Percentiles rank a stretch among this genome's conserved stretches.
These are phyloP conservation scores for Cerrena zonata DNA, from an alignment of 1,284 basidiomycete genomes.

Conservation along the genomic window DNA sequence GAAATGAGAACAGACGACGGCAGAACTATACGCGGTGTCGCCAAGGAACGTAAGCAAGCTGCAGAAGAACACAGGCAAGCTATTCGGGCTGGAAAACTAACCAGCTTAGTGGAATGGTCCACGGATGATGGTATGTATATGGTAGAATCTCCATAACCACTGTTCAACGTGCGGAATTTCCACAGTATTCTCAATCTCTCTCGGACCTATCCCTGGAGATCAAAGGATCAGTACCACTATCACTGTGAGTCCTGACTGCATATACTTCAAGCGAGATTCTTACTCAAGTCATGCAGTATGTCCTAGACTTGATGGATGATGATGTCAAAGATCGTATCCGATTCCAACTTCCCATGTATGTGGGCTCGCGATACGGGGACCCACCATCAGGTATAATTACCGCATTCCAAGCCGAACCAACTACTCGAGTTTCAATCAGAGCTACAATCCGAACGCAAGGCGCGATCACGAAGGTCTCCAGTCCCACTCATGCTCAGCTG, in stretches of 20 bases:
- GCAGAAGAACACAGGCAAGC: slow-evolving; percentile 38
- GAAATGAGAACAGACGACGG: slow-evolving; percentile 35
- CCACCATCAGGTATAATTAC: slow-evolving; percentile 31
- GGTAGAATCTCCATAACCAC: not conserved
- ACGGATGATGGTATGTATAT: slow-evolving; percentile 44
- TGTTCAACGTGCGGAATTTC: not conserved
- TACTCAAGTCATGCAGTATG: slow-evolving; percentile 30
- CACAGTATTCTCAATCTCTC: slow-evolving; percentile 51
- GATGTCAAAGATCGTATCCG: slow-evolving; percentile 42
- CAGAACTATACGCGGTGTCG: slow-evolving; percentile 38
- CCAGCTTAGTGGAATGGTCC: slow-evolving; percentile 44
- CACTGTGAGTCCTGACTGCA: slow-evolving; percentile 41
- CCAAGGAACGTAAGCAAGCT: slow-evolving; percentile 45
- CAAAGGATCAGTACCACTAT: slow-evolving; percentile 36
- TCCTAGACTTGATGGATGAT: slow-evolving; percentile 41
- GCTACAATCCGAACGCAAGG: slow-evolving; percentile 10
- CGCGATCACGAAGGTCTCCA: slow-evolving; percentile 4
- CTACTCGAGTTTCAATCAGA: slow-evolving; percentile 7
- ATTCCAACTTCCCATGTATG: slow-evolving; percentile 43
- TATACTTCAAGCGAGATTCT: no score
- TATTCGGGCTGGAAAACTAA: slow-evolving; percentile 32
- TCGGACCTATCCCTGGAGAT: slow-evolving; percentile 43
- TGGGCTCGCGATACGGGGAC: slow-evolving; percentile 48
- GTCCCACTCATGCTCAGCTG: slow-evolving; percentile 10
- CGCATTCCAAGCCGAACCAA: slow-evolving; percentile 14